Conservation (phyloP, 495 filamentous ascomycete species). For the Neurospora terricola region DNA sequence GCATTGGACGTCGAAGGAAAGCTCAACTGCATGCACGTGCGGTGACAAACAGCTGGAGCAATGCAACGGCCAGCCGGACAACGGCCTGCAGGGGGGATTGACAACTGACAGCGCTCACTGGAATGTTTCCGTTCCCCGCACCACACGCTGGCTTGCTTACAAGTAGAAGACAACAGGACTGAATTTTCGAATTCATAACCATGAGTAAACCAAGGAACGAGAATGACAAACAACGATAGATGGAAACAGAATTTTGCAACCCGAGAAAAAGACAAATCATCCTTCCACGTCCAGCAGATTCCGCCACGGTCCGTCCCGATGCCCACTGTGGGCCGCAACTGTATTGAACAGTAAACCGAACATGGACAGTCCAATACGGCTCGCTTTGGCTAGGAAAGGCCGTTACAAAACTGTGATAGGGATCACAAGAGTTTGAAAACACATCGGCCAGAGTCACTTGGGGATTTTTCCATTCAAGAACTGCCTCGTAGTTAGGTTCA, state of each 20-base stretch:
- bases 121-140: background rate
- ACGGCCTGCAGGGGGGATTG: background rate
- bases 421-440: too few relatives aligned
- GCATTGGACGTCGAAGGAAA: background rate
- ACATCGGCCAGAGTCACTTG: too few relatives aligned
- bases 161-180: background rate
- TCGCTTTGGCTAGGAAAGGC: too few relatives aligned
- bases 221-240: background rate
- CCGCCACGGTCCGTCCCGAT: background rate
- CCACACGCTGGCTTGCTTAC: background rate
- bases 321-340: background rate
- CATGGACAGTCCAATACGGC: too few relatives aligned
- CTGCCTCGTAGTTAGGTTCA: too few relatives aligned
- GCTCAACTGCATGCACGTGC: background rate
- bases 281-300: background rate
- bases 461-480: too few relatives aligned
- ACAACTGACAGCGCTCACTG: background rate
- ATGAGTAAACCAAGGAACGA: background rate
- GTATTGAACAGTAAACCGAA: background rate
- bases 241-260: background rate
- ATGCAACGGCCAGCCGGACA: background rate
- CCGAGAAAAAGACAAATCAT: background rate
- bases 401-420: too few relatives aligned
- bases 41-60: background rate
- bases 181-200: background rate